Conservation (phyloP, 768 basidiomycete genomes). For the Pleurotus platypus region DNA sequence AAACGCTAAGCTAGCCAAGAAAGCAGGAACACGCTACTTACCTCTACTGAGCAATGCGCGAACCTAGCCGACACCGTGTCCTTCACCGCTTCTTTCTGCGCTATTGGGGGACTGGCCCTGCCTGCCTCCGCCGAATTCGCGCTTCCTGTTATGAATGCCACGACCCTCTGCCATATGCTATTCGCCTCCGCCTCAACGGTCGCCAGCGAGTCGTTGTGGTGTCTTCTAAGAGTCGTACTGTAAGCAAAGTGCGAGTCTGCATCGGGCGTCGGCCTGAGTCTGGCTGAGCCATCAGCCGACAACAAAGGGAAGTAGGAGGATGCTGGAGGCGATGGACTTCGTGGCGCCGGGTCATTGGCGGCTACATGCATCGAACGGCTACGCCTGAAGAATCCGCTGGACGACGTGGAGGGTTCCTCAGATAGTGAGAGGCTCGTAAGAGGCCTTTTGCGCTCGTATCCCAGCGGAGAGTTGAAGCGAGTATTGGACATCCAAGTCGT, state of each 20-base stretch:
- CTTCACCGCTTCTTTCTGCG: slow-evolving; percentile 28
- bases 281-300: slow-evolving; percentile 40
- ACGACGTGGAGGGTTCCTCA: slow-evolving; percentile 30
- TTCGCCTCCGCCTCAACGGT: slow-evolving; percentile 45
- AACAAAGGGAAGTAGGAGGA: slow-evolving; percentile 75
- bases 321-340: slow-evolving; percentile 67
- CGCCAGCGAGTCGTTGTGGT: slow-evolving; percentile 47
- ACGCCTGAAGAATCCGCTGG: slow-evolving; percentile 28
- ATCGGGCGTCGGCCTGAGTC: slow-evolving; percentile 57
- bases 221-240: slow-evolving; percentile 74
- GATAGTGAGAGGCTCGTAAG: slow-evolving; percentile 28
- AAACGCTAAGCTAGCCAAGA: slow-evolving; percentile 1
- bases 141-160: slow-evolving; percentile 37
- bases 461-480: slow-evolving; percentile 18
- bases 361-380: slow-evolving; percentile 20
- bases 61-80: slow-evolving; percentile 67
- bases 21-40: slow-evolving; percentile 25
- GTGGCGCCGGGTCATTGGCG: slow-evolving; percentile 18
- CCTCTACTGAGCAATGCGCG: slow-evolving; percentile 64
- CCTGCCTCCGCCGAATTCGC: slow-evolving; percentile 24
- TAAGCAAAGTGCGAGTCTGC: slow-evolving; percentile 78
- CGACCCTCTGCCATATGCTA: slow-evolving; percentile 46
- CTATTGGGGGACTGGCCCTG: slow-evolving; percentile 24
- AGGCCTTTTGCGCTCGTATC: slow-evolving; percentile 40
- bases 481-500: slow-evolving; percentile 6